Percentiles rank a stretch among this genome's conserved stretches.
Evolutionary conservation across 2,329 filamentous ascomycete genomes (phyloP).

Genomic region (Aspergillus alliaceus): DNA sequence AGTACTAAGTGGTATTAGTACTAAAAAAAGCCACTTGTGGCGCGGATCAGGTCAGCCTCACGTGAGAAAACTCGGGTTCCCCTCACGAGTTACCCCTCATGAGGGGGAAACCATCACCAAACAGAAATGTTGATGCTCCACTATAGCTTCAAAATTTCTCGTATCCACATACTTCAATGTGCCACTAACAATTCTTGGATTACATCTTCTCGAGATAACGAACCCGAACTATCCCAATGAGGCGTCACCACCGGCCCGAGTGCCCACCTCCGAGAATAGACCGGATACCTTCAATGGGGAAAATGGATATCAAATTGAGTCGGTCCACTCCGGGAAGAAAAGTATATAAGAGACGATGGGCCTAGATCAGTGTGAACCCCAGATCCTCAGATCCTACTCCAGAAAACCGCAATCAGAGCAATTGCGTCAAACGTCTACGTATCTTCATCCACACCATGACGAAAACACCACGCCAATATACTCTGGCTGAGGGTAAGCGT

Average conservation of each 20-base stretch:
- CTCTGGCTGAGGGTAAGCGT: not conserved
- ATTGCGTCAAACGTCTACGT: not conserved
- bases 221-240: not conserved
- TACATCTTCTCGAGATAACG: not conserved
- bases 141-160: not conserved
- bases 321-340: not conserved
- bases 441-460: not conserved
- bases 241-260: not conserved
- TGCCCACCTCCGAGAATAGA: not conserved
- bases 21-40: not conserved
- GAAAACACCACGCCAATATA: not conserved
- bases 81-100: conserved; percentile 12
- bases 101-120: conserved; percentile 5
- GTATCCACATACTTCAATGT: not conserved
- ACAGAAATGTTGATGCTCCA: not conserved
- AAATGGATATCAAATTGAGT: not conserved
- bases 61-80: not conserved
- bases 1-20: not conserved
- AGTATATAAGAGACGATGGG: not conserved
- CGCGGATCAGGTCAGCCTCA: not conserved
- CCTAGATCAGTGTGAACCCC: not conserved
- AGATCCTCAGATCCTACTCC: not conserved
- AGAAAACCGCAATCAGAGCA: not conserved
- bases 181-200: not conserved
- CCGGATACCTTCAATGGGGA: not conserved